phyloP scores from a whole-genome alignment of 164 flowering plant species.

The Liquidambar formosana region DNA sequence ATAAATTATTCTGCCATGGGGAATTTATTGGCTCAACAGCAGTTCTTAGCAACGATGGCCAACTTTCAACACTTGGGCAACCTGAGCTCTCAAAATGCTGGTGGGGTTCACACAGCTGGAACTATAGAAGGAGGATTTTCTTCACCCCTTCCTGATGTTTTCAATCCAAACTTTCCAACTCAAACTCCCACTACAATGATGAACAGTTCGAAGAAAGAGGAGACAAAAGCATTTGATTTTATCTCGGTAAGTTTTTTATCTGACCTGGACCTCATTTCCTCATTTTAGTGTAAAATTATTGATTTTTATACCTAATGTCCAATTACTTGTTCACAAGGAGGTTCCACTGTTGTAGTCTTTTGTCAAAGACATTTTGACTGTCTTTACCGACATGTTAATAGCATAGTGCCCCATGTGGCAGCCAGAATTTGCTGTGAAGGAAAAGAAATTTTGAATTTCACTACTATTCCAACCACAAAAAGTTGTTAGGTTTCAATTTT shows the following conservation, averaged over 20 bases:
- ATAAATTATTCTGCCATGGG: slow-evolving; percentile 74
- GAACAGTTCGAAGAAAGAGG: slow-evolving; percentile 79
- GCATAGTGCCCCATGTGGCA: no score
- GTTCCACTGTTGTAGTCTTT: not conserved
- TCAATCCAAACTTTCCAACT: slow-evolving; percentile 50
- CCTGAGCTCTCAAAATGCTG: slow-evolving; percentile 41
- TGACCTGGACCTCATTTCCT: not conserved
- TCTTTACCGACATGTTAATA: slow-evolving; percentile 38
- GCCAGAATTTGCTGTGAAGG: no score
- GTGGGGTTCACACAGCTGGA: slow-evolving; percentile 34
- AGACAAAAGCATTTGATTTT: slow-evolving; percentile 91
- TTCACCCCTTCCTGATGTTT: slow-evolving; percentile 76
- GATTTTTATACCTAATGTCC: not conserved
- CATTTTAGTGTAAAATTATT: not conserved
- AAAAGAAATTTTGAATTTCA: slow-evolving; percentile 10
- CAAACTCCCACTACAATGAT: slow-evolving; percentile 43
- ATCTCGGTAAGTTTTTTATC: slow-evolving; percentile 68
- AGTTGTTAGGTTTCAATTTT: no score
- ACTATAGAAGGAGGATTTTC: slow-evolving; percentile 45
- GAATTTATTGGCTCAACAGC: slow-evolving; percentile 74
- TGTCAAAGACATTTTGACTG: not conserved
- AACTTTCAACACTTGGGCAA: slow-evolving; percentile 69
- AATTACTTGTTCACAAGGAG: not conserved
- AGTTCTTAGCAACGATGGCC: slow-evolving; percentile 73
- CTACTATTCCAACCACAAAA: slow-evolving; percentile 12